phyloP scores from a whole-genome alignment of 805 yeast species.

The Lipomyces orientalis region DNA sequence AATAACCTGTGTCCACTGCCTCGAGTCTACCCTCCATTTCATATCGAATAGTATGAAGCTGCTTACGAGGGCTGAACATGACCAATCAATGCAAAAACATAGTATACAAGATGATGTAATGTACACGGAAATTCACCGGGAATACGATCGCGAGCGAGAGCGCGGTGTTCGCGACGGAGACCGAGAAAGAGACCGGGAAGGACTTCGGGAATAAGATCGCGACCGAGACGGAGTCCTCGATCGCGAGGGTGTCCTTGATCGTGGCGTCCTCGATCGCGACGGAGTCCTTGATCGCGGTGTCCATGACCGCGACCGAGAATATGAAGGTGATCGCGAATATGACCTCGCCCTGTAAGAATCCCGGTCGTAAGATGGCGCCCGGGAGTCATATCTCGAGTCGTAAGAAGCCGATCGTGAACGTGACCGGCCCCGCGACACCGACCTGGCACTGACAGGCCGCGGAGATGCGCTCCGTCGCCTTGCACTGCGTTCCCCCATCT shows the following conservation, averaged over 20 bases:
- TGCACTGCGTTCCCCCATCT: conserved; percentile 7
- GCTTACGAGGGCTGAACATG: background rate
- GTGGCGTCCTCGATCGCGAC: conserved; percentile 6
- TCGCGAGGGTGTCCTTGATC: background rate
- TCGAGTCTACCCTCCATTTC: background rate
- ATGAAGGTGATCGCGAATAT: conserved; percentile 11
- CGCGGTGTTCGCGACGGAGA: conserved; percentile 1
- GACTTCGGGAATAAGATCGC: conserved; percentile 15
- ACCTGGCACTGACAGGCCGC: conserved; percentile 15
- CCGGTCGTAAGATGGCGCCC: conserved; percentile 18
- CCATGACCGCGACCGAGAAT: conserved; percentile 19
- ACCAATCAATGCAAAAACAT: background rate
- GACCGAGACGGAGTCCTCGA: conserved; percentile 5
- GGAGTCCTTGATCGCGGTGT: conserved; percentile 3
- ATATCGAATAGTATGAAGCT: no score
- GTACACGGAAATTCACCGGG: background rate
- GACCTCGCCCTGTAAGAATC: conserved; percentile 20
- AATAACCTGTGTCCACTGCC: background rate
- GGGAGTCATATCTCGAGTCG: conserved; percentile 16
- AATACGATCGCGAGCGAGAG: conserved; percentile 6
- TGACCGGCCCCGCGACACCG: conserved; percentile 11
- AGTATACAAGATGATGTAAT: background rate
- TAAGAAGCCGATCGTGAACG: conserved; percentile 17
- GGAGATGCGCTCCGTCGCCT: conserved; percentile 24
- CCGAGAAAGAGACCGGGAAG: background rate